phyloP scores from a whole-genome alignment of 1,284 basidiomycete genomes.

The Puccinia sorghi region DNA sequence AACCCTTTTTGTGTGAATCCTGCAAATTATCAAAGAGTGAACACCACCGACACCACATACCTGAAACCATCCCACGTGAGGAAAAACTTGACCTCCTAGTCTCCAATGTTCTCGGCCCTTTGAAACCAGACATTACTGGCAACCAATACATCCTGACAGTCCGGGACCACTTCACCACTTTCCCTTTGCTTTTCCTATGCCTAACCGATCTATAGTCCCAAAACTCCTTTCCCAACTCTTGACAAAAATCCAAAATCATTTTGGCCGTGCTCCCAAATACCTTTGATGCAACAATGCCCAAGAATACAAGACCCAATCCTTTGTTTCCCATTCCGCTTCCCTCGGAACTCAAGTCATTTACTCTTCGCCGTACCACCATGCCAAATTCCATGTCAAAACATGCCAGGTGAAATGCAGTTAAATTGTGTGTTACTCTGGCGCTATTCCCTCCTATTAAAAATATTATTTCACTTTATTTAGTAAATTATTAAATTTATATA shows the following conservation, averaged over 20 bases:
- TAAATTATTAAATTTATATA: too few species aligned
- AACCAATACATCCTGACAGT: slow-evolving; percentile 1
- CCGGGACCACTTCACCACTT: too few species aligned
- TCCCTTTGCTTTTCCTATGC: background rate
- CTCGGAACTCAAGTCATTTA: background rate
- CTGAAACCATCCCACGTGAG: too few species aligned
- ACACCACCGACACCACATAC: too few species aligned
- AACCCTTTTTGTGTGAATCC: too few species aligned
- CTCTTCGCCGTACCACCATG: too few species aligned
- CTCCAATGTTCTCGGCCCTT: background rate
- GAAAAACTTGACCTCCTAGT: background rate
- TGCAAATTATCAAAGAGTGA: too few species aligned
- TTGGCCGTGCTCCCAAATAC: background rate
- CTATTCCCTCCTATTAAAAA: too few species aligned
- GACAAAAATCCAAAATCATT: background rate
- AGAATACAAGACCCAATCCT: background rate
- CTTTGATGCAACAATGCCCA: background rate
- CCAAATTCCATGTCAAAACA: too few species aligned
- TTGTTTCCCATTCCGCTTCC: background rate
- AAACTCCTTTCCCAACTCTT: background rate
- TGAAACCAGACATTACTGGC: background rate
- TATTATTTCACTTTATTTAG: too few species aligned
- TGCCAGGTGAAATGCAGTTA: too few species aligned
- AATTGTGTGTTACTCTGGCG: too few species aligned
- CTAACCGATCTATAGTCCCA: background rate